Conservation (phyloP, 1,284 basidiomycete species). For the Acaromyces ingoldii region DNA sequence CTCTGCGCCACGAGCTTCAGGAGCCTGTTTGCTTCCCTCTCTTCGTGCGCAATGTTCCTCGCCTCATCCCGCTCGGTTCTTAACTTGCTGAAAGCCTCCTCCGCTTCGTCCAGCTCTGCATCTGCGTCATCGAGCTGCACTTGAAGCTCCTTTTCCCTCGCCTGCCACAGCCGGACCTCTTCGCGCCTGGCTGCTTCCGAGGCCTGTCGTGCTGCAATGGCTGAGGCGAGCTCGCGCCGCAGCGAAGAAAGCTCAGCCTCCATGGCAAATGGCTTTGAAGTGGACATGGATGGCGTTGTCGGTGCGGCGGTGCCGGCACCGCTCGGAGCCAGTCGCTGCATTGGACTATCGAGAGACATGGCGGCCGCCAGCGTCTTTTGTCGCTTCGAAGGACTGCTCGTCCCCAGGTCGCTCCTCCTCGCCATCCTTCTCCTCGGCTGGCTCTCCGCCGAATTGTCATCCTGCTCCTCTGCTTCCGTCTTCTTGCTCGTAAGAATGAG, state of each 20-base stretch:
- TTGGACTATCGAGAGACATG: too few species aligned
- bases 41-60: slow-evolving; percentile 8
- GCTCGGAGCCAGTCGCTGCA: too few species aligned
- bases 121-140: slow-evolving; percentile 10
- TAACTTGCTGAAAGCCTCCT: background rate
- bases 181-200: slow-evolving; percentile 13
- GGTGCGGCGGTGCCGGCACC: too few species aligned
- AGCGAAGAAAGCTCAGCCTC: slow-evolving; percentile 33
- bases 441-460: background rate
- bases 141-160: slow-evolving; percentile 14
- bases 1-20: slow-evolving; percentile 21
- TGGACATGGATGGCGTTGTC: too few species aligned
- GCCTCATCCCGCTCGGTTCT: slow-evolving; percentile 13
- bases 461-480: slow-evolving; percentile 19
- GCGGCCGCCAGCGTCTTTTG: too few species aligned
- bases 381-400: slow-evolving; percentile 4
- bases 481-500: slow-evolving; percentile 41
- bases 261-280: slow-evolving; percentile 27
- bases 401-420: slow-evolving; percentile 8
- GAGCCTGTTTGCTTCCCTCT: slow-evolving; percentile 25
- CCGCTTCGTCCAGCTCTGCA: slow-evolving; percentile 27
- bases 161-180: slow-evolving; percentile 9
- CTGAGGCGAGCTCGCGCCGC: slow-evolving; percentile 18
- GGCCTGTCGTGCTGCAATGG: background rate
- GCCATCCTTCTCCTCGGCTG: background rate